These are phyloP conservation scores for Mytilinidion resinicola DNA, from an alignment of 495 filamentous ascomycete genomes.

Conservation along the genomic window DNA sequence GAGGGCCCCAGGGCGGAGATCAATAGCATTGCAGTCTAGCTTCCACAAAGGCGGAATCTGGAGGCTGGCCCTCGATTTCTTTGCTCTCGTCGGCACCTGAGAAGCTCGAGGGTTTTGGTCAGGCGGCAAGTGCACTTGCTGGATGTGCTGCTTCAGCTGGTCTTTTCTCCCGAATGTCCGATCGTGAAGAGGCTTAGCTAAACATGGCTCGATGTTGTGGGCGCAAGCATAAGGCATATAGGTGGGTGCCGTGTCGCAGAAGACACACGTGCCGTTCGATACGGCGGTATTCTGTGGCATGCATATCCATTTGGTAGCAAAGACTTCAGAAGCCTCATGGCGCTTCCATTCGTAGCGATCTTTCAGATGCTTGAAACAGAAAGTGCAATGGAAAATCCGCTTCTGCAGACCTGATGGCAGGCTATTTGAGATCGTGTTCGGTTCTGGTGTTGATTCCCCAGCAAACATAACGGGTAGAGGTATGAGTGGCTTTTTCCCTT, in stretches of 20 bases:
- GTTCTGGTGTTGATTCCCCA: neutral
- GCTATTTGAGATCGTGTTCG: neutral
- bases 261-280: neutral
- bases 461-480: neutral
- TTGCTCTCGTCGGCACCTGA: neutral
- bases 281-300: neutral
- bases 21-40: neutral
- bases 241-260: neutral
- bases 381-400: neutral
- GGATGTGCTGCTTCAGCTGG: neutral
- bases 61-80: neutral
- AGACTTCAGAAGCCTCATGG: neutral
- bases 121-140: neutral
- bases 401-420: neutral
- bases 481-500: neutral
- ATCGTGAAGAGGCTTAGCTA: neutral
- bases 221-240: neutral
- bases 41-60: neutral
- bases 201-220: neutral
- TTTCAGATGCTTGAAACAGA: neutral
- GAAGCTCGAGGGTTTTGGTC: neutral
- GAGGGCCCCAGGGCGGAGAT: neutral
- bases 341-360: neutral
- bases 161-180: neutral
- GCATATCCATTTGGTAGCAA: neutral